phyloP scores from a whole-genome alignment of 2,329 filamentous ascomycete species.

The Fusarium subglutinans region DNA sequence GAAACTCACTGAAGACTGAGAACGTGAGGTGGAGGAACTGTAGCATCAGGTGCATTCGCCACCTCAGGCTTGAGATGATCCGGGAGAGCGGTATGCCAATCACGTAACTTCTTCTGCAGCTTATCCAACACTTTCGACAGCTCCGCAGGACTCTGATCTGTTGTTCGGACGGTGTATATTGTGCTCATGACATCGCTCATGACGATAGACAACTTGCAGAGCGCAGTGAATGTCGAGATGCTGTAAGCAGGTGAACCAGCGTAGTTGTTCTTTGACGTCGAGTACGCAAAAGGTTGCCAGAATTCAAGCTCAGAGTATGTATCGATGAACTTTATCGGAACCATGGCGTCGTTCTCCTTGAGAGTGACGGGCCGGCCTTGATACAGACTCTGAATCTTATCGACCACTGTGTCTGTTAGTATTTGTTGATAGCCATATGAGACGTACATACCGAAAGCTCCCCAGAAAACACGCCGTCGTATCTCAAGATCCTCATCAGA shows the following conservation, averaged over 20 bases:
- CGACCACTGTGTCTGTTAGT: slow-evolving; percentile 34
- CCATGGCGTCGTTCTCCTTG: slow-evolving; percentile 55
- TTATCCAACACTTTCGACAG: slow-evolving; percentile 49
- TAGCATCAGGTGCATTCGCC: slow-evolving; percentile 21
- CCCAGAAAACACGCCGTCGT: slow-evolving; percentile 37
- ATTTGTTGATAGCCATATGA: fast-evolving
- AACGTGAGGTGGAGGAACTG: slow-evolving; percentile 54
- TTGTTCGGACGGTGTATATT: slow-evolving; percentile 56
- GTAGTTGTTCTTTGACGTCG: slow-evolving; percentile 1
- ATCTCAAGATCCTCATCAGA: slow-evolving; percentile 32
- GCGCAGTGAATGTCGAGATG: slow-evolving; percentile 39
- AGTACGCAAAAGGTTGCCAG: slow-evolving; percentile 55
- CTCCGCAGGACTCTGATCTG: slow-evolving; percentile 46
- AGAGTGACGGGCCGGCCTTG: slow-evolving; percentile 61
- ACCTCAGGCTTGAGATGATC: slow-evolving; percentile 52
- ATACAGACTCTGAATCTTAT: slow-evolving; percentile 65
- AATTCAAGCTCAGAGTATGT: slow-evolving; percentile 62
- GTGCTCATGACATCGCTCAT: slow-evolving; percentile 57
- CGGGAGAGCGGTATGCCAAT: slow-evolving; percentile 55
- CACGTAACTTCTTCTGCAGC: slow-evolving; percentile 52
- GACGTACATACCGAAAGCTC: slow-evolving; percentile 8
- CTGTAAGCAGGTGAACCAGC: slow-evolving; percentile 43
- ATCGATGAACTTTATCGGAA: slow-evolving; percentile 59
- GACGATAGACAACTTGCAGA: slow-evolving; percentile 7
- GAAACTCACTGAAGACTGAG: slow-evolving; percentile 49